Conservation (phyloP, 768 basidiomycete species). For the Hericium erinaceus region DNA sequence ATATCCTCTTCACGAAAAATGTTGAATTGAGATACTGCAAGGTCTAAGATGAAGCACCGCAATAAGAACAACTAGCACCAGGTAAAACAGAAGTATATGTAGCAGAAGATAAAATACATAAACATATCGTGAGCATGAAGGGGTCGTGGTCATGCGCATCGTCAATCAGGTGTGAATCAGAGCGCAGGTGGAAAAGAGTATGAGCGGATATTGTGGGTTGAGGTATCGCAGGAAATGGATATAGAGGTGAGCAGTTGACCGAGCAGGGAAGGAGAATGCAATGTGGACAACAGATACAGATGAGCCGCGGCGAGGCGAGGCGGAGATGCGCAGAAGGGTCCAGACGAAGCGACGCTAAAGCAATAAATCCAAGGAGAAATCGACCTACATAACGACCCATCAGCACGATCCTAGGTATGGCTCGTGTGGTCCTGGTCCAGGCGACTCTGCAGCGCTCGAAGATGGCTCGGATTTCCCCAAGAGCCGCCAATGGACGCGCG, state of each 20-base stretch:
- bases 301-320: not conserved
- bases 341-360: too few species aligned
- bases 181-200: not conserved
- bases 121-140: not conserved
- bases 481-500: conserved; percentile 6
- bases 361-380: too few species aligned
- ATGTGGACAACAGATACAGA: not conserved
- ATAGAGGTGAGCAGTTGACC: not conserved
- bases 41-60: not conserved
- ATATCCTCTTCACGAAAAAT: not conserved
- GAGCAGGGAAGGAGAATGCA: not conserved
- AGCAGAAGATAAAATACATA: not conserved
- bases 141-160: not conserved
- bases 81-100: not conserved
- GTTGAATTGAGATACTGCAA: not conserved
- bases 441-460: conserved; percentile 8
- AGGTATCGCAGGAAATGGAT: too few species aligned
- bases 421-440: conserved; percentile 3
- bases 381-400: too few species aligned
- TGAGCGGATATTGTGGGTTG: not conserved
- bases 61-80: not conserved
- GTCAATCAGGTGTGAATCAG: not conserved
- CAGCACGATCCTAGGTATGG: not conserved
- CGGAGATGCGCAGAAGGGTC: not conserved
- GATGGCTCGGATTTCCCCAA: conserved; percentile 10